Evolutionary conservation across 2,329 filamentous ascomycete genomes (phyloP).

Genomic region (Cryphonectria naterciae): DNA sequence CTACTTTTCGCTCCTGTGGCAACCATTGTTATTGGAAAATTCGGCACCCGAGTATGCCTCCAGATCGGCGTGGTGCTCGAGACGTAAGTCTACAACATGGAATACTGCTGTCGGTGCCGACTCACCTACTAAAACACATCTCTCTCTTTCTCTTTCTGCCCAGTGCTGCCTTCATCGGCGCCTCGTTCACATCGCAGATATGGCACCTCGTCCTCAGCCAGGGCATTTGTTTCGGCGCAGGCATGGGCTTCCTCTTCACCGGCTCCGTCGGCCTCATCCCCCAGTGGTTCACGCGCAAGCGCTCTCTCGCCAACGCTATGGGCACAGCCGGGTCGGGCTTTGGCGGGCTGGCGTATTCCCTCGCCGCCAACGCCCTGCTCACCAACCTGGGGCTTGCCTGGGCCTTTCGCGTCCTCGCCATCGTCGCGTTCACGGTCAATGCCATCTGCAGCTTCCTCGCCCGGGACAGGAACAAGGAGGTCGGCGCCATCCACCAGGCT

Average conservation of each 20-base stretch:
- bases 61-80: conserved; percentile 68
- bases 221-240: conserved; percentile 76
- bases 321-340: conserved; percentile 72
- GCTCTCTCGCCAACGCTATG: conserved; percentile 72
- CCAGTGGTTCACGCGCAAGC: conserved; percentile 73
- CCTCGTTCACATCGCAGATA: conserved; percentile 68
- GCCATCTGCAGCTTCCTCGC: conserved; percentile 65
- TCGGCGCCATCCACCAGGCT: conserved; percentile 68
- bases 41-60: conserved; percentile 67
- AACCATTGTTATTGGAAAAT: conserved; percentile 62
- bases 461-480: conserved; percentile 71
- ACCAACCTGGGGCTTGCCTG: conserved; percentile 64
- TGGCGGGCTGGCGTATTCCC: conserved; percentile 72
- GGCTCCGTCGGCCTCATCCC: conserved; percentile 68
- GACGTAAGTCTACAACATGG: conserved; percentile 42
- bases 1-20: conserved; percentile 71
- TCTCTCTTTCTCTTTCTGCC: not conserved
- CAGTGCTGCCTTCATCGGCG: conserved; percentile 65
- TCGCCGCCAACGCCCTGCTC: conserved; percentile 72
- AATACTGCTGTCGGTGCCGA: not conserved
- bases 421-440: conserved; percentile 68
- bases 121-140: not conserved
- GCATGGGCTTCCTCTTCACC: conserved; percentile 78
- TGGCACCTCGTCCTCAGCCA: conserved; percentile 80
- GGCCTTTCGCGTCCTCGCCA: conserved; percentile 68